Base-by-base conservation (phyloP, 192 early-diverging fungal genomes). In the Kappamyces sp. region DNA sequence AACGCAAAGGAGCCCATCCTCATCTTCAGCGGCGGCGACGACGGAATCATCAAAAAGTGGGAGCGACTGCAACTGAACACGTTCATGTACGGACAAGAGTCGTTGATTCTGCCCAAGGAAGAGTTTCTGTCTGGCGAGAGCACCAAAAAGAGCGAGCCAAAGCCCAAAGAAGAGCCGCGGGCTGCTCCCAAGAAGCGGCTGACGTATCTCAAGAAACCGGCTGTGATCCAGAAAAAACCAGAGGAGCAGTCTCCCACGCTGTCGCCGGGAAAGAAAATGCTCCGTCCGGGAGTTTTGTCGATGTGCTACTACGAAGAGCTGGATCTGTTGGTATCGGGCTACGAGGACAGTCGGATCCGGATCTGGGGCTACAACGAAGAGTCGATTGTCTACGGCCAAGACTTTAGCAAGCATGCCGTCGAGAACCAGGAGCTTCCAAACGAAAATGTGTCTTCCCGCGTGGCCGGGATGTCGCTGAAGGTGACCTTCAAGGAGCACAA, bases 351-450 rank as follows among this genome's bases (percentile, higher is more conserved):
- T 34, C 57, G 67, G 44, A 78, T 83, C 50, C 57, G 79, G 67
- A 67, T 79, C 1, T 83, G 75, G 75, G 81, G 76, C 13, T 83
- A 82, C 66, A 79, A 82, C 57, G 76, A 79, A 49, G 81, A 83
- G 51, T 39, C 66, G 7, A 62, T 78, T 34, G 66, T 70, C 35
- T 75, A 66, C 47, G 61, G 64, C 10, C 65, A 67, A 10, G 71
- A 71, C 10, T 23, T 58, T 4, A 9, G 8, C 12, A 62, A 65
- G 35, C 61, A 55, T 40, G 50, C 39, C 13, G 37, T 10, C 33
- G 64, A 76, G 3, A 52, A 69, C 9, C 60, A 70, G 35, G 58
- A 63, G 38, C 12, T 12, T 0, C 32, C 39, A 15, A 47, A 41
- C 40, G 79, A 79, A 35, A 69, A 64, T 48, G 77, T 81, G 5